Evolutionary conservation across 345 rosid species (phyloP), one percentile per base, ranked within the genome.

Genomic region (Combretum micranthum): DNA sequence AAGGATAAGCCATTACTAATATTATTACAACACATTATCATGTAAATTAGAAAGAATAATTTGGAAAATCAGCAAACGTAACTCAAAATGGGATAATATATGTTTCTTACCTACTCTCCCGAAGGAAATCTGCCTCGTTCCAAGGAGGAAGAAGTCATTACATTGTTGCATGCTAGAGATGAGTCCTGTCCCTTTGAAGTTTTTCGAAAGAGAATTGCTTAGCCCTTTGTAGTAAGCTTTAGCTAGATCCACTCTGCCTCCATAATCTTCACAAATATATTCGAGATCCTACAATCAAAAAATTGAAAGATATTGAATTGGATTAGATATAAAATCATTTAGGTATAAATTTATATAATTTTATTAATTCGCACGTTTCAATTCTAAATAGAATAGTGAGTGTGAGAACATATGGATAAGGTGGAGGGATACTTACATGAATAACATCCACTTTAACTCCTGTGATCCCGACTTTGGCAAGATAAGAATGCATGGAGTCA

Each of bases 111-210:
- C 92, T 50, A 88, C 96, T 88, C 98, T 82, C 50, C 96, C 95
- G 47, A 88, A 79, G 19, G 96, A 68, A 59, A 91, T 78, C 75
- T 88, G 84, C 55, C 75, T 72, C 8, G 96, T 88, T 16, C 93
- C 98, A 42, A 91, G 92, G 85, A 82, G 72, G 71, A 86, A 80
- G 72, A 88, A 91, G 69, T 91, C 96, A 46, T 88, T 91, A 81
- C 93, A 82, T 17, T 88, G 98, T 64, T 88, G 92, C 98, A 91
- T 88, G 73, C 98, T 88, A 12, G 90, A 73, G 59, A 86, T 76
- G 21, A 91, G 59, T 56, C 83, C 95, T 4, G 72, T 73, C 62
- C 96, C 98, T 26, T 73, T 82, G 72, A 91, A 86, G 71, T 91
- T 88, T 74, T 79, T 85, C 46, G 66, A n/a, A 48, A 88, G 71